Evolutionary conservation across 805 yeast species (phyloP), one percentile per base, ranked within the genome.

Genomic region (Pichia rugopelliculosa): DNA sequence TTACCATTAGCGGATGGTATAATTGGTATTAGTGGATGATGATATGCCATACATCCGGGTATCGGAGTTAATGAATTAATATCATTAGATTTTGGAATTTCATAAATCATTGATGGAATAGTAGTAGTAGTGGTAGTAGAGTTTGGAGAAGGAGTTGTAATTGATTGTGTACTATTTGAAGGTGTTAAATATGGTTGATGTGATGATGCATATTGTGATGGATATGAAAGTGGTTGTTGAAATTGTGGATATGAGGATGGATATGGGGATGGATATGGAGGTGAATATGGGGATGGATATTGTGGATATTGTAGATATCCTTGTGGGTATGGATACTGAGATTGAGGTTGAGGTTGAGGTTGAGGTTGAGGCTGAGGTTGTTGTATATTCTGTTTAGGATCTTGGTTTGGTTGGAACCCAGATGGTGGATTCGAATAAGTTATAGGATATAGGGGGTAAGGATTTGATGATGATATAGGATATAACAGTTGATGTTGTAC

Each of bases 1-100:
- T 46, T 46, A 9, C 48, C 48, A 6, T 37, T 36, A 1, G 48
- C 48, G 11, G 41, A 34, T n/a, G 48, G 48, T 6, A 46, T 46
- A 13, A 46, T 27, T n/a, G 48, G 48, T 12, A 46, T 46, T 17
- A 46, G 24, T 0, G 48, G 48, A 41, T 46, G 48, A 17, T 15
- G 33, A 30, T 46, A 46, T 7, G 48, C 48, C 48, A 46, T 46
- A 8, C 45, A 41, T 13, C 48, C 48, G 0, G 48, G 48, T 18
- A 46, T 46, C 8, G 48, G 48, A 13, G 44, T 46, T 18, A 46
- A 30, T 7, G n/a, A 21, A 6, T 26, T 34, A 2, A 46, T 21
- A 22, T 41, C 45, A 8, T 41, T 41, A 3, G 34, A 30, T 30
- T 30, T n/a, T 6, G 34, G 34, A 6, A 30, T 30, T 2, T 30